These are phyloP conservation scores for Boletus patriciae DNA, from an alignment of 768 basidiomycete genomes.

Conservation along the genomic window DNA sequence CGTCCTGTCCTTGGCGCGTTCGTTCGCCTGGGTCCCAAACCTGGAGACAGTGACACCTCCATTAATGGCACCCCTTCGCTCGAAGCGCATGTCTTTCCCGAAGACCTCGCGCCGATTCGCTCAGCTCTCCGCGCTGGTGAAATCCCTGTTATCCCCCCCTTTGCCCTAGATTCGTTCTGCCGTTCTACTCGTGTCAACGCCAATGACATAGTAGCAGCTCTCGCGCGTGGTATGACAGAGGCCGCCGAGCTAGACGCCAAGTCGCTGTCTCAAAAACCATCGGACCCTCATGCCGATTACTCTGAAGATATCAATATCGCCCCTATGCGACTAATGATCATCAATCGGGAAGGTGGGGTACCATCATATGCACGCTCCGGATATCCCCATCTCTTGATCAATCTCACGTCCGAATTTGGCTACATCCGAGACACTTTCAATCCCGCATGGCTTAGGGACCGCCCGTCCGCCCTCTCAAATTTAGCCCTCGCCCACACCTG, in stretches of 20 bases:
- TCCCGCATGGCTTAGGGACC: constrained; percentile 66
- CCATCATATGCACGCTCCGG: constrained; percentile 96
- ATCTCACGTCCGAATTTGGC: constrained; percentile 81
- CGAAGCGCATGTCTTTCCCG: constrained; percentile 77
- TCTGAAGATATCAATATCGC: constrained; percentile 76
- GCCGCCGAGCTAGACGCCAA: constrained; percentile 50
- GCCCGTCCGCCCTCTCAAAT: constrained; percentile 87
- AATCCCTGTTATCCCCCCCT: constrained; percentile 92
- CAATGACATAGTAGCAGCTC: constrained; percentile 84
- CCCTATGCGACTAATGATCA: constrained; percentile 94
- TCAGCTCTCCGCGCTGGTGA: constrained; percentile 91
- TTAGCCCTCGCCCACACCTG: constrained; percentile 83
- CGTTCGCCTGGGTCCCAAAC: constrained; percentile 79
- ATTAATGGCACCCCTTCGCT: constrained; percentile 45
- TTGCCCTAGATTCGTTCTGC: constrained; percentile 89
- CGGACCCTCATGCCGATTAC: constrained; percentile 37
- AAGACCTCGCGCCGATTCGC: constrained; percentile 80
- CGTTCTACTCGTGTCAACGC: constrained; percentile 82
- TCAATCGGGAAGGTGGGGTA: constrained; percentile 94
- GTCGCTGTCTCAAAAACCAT: constrained; percentile 30
- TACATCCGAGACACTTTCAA: constrained; percentile 87
- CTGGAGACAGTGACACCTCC: constrained; percentile 39
- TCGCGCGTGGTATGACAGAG: constrained; percentile 80
- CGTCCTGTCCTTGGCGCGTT: constrained; percentile 87
- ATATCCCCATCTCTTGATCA: constrained; percentile 93